These are phyloP conservation scores for Neofusicoccum sp. DNA, from an alignment of 2,329 filamentous ascomycete species.

Conservation along the genomic window DNA sequence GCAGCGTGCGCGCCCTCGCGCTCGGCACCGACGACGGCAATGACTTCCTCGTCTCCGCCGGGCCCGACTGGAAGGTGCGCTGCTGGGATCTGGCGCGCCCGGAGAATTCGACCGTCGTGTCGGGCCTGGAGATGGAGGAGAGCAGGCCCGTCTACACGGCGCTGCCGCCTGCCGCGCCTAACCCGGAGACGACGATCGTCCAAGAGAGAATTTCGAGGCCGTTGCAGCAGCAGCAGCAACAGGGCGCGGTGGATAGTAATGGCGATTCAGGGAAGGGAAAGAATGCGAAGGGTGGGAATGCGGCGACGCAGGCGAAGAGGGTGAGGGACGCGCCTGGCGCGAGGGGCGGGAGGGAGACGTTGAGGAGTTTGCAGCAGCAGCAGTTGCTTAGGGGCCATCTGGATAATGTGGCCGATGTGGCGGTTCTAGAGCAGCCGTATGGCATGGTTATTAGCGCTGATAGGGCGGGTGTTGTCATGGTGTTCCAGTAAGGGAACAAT, in stretches of 20 bases:
- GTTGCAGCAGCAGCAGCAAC: not conserved
- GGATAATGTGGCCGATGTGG: conserved; percentile 83
- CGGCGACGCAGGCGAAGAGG: not conserved
- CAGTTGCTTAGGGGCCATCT: conserved; percentile 81
- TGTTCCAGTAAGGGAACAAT: conserved; percentile 58
- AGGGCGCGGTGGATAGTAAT: not conserved
- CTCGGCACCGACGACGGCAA: conserved; percentile 70
- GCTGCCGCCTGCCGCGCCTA: conserved; percentile 9
- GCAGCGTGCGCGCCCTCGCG: conserved; percentile 72
- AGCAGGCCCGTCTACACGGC: conserved; percentile 18
- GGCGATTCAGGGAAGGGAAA: not conserved
- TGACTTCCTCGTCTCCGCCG: conserved; percentile 83
- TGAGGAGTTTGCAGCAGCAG: conserved; percentile 72
- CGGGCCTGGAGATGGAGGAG: conserved; percentile 59
- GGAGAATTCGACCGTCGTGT: conserved; percentile 77
- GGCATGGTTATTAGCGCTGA: conserved; percentile 92
- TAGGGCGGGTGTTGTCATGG: conserved; percentile 82
- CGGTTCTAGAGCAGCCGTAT: conserved; percentile 84
- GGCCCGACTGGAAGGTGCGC: conserved; percentile 83
- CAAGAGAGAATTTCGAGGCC: conserved; percentile 14
- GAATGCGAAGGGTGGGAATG: not conserved
- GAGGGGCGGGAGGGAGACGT: conserved; percentile 7
- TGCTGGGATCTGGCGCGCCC: conserved; percentile 87
- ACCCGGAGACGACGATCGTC: conserved; percentile 16
- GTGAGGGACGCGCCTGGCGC: not conserved